These are phyloP conservation scores for Geranium incanum DNA, from an alignment of 441 rosid genomes.

Conservation along the genomic window DNA sequence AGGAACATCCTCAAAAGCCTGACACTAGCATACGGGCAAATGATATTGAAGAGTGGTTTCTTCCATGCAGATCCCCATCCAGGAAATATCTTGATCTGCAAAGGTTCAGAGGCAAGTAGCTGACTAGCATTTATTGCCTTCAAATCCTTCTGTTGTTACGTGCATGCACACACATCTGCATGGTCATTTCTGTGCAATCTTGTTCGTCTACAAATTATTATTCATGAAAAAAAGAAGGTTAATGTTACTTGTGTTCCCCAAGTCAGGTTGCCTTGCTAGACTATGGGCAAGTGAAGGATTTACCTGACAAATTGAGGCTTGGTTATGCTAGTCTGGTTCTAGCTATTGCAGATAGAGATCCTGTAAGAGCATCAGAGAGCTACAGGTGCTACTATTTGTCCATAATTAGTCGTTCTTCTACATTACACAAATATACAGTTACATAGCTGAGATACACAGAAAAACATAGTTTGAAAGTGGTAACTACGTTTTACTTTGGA, in stretches of 20 bases:
- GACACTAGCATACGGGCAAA: conserved; percentile 83
- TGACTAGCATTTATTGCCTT: not conserved
- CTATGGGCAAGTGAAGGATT: conserved; percentile 98
- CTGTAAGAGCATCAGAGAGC: conserved; percentile 59
- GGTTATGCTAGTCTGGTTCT: conserved; percentile 80
- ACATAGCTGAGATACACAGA: not conserved
- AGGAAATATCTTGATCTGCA: conserved; percentile 82
- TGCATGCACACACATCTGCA: not conserved
- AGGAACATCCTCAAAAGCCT: conserved; percentile 77
- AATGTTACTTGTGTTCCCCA: conserved; percentile 12
- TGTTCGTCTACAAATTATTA: not conserved
- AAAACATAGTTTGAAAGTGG: not conserved
- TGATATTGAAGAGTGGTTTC: conserved; percentile 92
- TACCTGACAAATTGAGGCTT: conserved; percentile 61
- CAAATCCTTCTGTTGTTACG: not conserved
- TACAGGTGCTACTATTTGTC: conserved; percentile 42
- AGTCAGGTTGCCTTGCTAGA: conserved; percentile 83
- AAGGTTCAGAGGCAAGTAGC: conserved; percentile 79
- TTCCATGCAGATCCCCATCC: conserved; percentile 99
- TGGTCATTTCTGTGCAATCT: not conserved
- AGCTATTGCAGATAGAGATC: conserved; percentile 72
- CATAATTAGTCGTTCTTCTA: not conserved
- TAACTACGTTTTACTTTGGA: not conserved
- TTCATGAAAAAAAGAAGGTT: not conserved
- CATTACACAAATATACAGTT: not conserved